Evolutionary conservation across 2,329 filamentous ascomycete species (phyloP).

Genomic region (Arthroderma sp.): DNA sequence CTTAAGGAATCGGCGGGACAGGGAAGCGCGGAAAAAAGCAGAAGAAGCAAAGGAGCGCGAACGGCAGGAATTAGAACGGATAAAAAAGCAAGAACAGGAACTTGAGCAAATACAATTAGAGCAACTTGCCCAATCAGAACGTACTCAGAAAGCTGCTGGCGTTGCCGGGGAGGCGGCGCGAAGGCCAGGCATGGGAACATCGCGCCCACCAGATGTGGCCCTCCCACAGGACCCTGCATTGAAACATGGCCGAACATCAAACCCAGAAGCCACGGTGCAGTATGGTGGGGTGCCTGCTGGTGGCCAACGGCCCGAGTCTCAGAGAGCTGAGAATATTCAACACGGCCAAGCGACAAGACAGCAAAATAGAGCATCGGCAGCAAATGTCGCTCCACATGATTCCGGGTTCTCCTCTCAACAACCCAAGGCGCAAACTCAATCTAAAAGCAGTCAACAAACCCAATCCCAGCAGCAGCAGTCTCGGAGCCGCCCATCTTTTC

Average conservation of each 20-base stretch:
- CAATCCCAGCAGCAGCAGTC: conserved; percentile 7
- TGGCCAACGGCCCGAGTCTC: too few species aligned
- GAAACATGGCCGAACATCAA: too few species aligned
- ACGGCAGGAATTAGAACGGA: conserved; percentile 38
- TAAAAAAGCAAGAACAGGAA: conserved; percentile 36
- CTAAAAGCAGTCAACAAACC: conserved; percentile 3
- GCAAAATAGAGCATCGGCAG: too few species aligned
- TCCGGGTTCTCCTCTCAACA: not conserved
- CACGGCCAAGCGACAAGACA: too few species aligned
- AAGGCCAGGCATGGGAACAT: conserved; percentile 11
- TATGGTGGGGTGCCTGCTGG: too few species aligned
- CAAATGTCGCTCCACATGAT: too few species aligned
- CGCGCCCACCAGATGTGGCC: conserved; percentile 6
- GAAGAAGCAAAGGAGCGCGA: conserved; percentile 50
- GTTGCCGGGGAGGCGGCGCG: conserved; percentile 22
- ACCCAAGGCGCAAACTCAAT: conserved; percentile 4
- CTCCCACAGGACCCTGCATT: conserved; percentile 7
- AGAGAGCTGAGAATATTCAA: too few species aligned
- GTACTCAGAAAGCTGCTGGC: conserved; percentile 32
- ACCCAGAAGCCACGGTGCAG: too few species aligned
- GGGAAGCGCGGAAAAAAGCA: conserved; percentile 58
- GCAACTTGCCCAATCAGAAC: conserved; percentile 11
- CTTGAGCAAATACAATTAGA: conserved; percentile 24
- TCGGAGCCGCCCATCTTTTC: conserved; percentile 55
- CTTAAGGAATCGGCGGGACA: conserved; percentile 71